These are phyloP conservation scores for Trichoderma brevicompactum DNA, from an alignment of 2,329 filamentous ascomycete species.

Conservation along the genomic window DNA sequence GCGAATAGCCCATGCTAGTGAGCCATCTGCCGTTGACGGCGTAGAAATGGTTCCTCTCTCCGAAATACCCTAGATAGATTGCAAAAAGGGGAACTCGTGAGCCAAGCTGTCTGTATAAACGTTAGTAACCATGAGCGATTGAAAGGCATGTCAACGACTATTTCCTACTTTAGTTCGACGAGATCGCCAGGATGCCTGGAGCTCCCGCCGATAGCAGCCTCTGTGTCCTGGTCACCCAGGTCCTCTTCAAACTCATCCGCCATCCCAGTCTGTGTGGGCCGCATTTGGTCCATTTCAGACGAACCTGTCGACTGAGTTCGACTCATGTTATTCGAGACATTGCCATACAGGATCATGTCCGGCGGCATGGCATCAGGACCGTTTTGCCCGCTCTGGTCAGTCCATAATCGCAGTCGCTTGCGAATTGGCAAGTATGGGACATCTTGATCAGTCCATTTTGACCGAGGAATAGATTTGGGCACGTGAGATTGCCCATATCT, in stretches of 20 bases:
- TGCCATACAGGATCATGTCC: slow-evolving; percentile 37
- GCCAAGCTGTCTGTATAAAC: slow-evolving; percentile 36
- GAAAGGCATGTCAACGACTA: neutral
- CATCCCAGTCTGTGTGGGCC: slow-evolving; percentile 34
- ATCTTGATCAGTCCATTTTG: neutral
- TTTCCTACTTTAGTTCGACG: slow-evolving; percentile 51
- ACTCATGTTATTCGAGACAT: slow-evolving; percentile 40
- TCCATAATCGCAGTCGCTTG: slow-evolving; percentile 49
- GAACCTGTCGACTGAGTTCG: slow-evolving; percentile 43
- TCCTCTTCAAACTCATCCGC: slow-evolving; percentile 36
- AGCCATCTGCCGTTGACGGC: slow-evolving; percentile 56
- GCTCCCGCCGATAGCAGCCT: slow-evolving; percentile 37
- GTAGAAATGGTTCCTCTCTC: slow-evolving; percentile 59
- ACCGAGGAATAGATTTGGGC: neutral
- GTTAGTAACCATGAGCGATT: slow-evolving; percentile 26
- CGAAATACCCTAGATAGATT: slow-evolving; percentile 57
- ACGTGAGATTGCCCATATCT: slow-evolving; percentile 24
- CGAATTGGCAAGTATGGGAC: slow-evolving; percentile 42
- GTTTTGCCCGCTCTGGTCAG: slow-evolving; percentile 42
- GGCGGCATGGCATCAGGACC: slow-evolving; percentile 33
- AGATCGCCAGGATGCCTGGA: slow-evolving; percentile 52
- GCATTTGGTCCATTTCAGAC: slow-evolving; percentile 40
- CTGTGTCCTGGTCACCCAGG: slow-evolving; percentile 38
- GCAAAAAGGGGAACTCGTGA: slow-evolving; percentile 55
- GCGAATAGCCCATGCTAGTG: slow-evolving; percentile 47